These are phyloP conservation scores for Monoraphidium neglectum DNA, from an alignment of 139 green algal species.

Conservation along the genomic window DNA sequence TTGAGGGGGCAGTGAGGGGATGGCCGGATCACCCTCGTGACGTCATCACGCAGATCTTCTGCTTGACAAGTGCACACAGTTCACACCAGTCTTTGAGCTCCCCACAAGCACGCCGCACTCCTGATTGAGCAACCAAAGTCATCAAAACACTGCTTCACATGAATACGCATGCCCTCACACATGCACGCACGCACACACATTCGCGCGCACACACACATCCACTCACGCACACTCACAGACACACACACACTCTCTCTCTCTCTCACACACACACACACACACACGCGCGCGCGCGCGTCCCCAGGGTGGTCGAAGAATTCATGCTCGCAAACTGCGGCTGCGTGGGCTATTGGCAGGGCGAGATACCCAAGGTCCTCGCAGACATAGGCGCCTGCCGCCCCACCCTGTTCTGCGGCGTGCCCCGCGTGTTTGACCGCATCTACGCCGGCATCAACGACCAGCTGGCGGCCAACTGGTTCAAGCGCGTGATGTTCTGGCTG, in stretches of 20 bases:
- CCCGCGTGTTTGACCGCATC: constrained; percentile 86
- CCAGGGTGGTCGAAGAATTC: constrained; percentile 69
- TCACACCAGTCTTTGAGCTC: too few species aligned
- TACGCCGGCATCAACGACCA: constrained; percentile 59
- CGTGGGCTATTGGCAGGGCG: constrained; percentile 70
- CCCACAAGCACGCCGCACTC: too few species aligned
- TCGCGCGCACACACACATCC: too few species aligned
- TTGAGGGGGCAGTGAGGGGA: too few species aligned
- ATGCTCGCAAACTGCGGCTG: constrained; percentile 57
- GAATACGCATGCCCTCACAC: too few species aligned
- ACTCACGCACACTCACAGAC: too few species aligned
- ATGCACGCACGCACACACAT: too few species aligned
- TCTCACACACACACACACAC: not conserved
- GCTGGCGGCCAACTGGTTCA: constrained; percentile 26
- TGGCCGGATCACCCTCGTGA: too few species aligned
- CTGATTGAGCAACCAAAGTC: too few species aligned
- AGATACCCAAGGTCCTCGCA: constrained; percentile 45
- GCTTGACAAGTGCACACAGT: too few species aligned
- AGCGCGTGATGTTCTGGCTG: constrained; percentile 44
- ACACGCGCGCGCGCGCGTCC: not conserved
- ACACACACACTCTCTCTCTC: not conserved
- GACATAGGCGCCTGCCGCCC: constrained; percentile 74
- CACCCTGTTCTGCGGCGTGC: constrained; percentile 80
- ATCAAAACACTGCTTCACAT: too few species aligned
- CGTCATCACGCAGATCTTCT: too few species aligned